Percentiles rank a stretch among this genome's conserved stretches.
Evolutionary conservation across 163 green algal species (phyloP).

Genomic region (Chlamydomonas reinhardtii): DNA sequence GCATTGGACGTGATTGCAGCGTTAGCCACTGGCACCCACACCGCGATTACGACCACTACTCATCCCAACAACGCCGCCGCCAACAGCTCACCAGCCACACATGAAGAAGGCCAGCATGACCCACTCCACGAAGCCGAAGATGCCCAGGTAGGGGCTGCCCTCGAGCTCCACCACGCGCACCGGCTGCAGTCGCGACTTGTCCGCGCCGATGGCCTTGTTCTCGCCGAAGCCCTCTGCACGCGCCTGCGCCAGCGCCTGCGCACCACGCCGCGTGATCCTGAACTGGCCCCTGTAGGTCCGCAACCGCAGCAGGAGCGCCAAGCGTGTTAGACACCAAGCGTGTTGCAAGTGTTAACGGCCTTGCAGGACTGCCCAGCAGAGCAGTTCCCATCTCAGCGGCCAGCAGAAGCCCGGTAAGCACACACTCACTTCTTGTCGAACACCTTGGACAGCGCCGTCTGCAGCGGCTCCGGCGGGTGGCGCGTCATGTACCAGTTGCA

Average conservation of each 20-base stretch:
- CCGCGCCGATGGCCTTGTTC: conserved; percentile 24
- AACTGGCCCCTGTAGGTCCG: conserved; percentile 29
- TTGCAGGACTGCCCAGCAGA: too few species aligned
- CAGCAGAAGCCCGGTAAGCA: too few species aligned
- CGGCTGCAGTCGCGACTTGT: conserved; percentile 27
- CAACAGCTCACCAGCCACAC: conserved; percentile 42
- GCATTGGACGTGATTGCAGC: too few species aligned
- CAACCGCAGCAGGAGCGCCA: too few species aligned
- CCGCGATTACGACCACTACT: too few species aligned
- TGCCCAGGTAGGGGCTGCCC: conserved; percentile 48
- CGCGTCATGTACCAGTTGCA: conserved; percentile 65
- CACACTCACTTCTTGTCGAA: conserved; percentile 47
- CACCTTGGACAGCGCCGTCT: conserved; percentile 50
- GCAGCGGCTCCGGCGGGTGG: conserved; percentile 48
- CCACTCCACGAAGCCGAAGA: conserved; percentile 61
- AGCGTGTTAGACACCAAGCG: too few species aligned
- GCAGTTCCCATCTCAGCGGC: too few species aligned
- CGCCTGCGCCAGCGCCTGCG: conserved; percentile 13
- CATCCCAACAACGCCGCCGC: too few species aligned
- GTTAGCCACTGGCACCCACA: too few species aligned
- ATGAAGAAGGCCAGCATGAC: conserved; percentile 52
- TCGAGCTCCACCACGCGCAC: conserved; percentile 47
- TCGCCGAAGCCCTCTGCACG: conserved; percentile 38
- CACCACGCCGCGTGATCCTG: conserved; percentile 52
- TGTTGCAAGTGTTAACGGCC: too few species aligned